phyloP scores from a whole-genome alignment of 164 flowering plant genomes.

The Dillenia turbinata region DNA sequence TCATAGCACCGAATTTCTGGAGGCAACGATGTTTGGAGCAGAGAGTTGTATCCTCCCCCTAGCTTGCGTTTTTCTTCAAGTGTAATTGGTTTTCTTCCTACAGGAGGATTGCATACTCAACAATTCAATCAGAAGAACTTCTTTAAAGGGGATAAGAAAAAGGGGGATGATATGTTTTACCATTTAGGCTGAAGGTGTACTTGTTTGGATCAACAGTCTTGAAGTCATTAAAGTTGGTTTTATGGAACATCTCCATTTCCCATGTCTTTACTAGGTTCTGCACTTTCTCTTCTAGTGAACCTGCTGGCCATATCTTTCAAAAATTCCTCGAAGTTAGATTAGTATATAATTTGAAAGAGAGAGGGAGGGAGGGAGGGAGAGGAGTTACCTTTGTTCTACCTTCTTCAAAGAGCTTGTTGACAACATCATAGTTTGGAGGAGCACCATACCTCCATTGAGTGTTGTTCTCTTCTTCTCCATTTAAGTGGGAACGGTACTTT shows the following conservation, averaged over 20 bases:
- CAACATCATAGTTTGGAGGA: constrained; percentile 42
- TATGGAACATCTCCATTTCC: constrained; percentile 87
- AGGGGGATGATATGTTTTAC: constrained; percentile 16
- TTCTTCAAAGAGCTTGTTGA: constrained; percentile 47
- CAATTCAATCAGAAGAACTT: background rate
- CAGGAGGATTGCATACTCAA: background rate
- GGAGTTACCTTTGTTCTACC: constrained; percentile 37
- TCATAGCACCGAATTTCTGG: constrained; percentile 30
- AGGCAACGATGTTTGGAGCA: constrained; percentile 57
- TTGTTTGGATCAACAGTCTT: constrained; percentile 40
- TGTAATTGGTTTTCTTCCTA: constrained; percentile 39
- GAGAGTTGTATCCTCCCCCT: constrained; percentile 59
- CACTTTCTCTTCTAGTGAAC: constrained; percentile 62
- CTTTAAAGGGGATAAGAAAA: background rate
- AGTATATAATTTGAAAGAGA: too few species aligned
- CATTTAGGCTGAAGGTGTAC: constrained; percentile 43
- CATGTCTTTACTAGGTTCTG: constrained; percentile 68
- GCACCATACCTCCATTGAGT: constrained; percentile 36
- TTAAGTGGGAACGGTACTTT: constrained; percentile 32
- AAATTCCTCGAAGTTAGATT: too few species aligned
- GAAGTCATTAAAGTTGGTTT: constrained; percentile 30
- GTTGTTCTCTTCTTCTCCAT: constrained; percentile 30
- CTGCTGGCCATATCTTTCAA: constrained; percentile 52
- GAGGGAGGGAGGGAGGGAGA: background rate
- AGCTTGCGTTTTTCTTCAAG: constrained; percentile 25